Base-by-base conservation (phyloP, 345 rosid genomes). In the Salix udensis region DNA sequence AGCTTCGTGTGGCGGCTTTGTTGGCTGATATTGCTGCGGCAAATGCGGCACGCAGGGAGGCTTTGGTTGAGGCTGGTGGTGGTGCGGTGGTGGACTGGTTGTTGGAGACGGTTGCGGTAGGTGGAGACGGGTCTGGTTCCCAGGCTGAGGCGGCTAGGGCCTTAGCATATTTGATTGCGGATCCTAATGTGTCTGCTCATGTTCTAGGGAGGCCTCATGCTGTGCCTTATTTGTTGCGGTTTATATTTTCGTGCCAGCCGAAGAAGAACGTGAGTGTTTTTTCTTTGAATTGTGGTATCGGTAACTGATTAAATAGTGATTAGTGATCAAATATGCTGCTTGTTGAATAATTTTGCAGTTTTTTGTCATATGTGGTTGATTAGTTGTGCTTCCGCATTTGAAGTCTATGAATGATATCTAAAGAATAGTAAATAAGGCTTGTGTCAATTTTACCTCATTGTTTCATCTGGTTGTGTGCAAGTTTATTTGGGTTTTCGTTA, bases 91-190 rank as follows among this genome's bases (percentile, higher is more conserved):
- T 96, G 65, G 99, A 96, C 82, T 93, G 98, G 98, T 80, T 93
- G 85, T 86, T 96, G 76, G 96, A 96, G 84, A 91, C 94, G 55
- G 95, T 91, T 70, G 89, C 96, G 0, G 62, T 82, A 4, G 85
- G 89, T 1, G 78, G 82, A 1, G 96, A 90, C 40, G 93, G 88
- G 60, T 69, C 80, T 62, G 91, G 89, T 71, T 89, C 92, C 9
- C 99, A 93, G 88, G 99, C 93, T 3, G 99, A 96, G 86, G 90
- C 95, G 2, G 99, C 97, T 0, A 88, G 99, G 85, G 97, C 99
- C 21, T 85, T 96, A 53, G 96, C 98, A 4, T 96, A 85, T 82
- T 83, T 96, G 83, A 87, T 96, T 74, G 96, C 97, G 5, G 99
- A 96, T 79, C 92, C 97, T 2, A 79, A 84, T 55, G 97, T 96